These are phyloP conservation scores for Sordariomycetes sp. DNA, from an alignment of 2,329 filamentous ascomycete genomes.

Conservation along the genomic window DNA sequence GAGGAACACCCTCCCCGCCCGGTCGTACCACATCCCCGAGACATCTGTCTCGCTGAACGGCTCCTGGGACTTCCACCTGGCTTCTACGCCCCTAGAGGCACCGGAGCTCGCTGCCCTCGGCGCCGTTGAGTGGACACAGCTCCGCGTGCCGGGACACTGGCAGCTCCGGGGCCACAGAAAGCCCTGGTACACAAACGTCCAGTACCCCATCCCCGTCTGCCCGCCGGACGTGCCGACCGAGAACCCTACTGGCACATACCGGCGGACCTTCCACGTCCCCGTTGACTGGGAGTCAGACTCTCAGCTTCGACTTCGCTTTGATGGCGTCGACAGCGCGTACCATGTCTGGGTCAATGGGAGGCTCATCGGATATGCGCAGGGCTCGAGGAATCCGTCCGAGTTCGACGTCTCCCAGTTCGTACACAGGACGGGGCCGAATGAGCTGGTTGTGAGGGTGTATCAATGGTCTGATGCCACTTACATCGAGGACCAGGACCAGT, in stretches of 20 bases:
- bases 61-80: constrained; percentile 38
- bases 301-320: constrained; percentile 56
- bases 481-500: constrained; percentile 59
- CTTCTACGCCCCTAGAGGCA: constrained; percentile 28
- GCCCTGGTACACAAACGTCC: constrained; percentile 58
- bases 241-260: constrained; percentile 51
- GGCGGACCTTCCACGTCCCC: constrained; percentile 39
- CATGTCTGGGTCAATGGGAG: constrained; percentile 57
- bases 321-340: constrained; percentile 62
- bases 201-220: constrained; percentile 53
- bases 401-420: constrained; percentile 53
- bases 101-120: constrained; percentile 24
- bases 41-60: constrained; percentile 32
- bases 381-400: constrained; percentile 57
- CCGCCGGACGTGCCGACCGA: constrained; percentile 56
- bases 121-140: constrained; percentile 26
- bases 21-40: constrained; percentile 40
- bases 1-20: constrained; percentile 36
- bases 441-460: constrained; percentile 54
- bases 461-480: constrained; percentile 62
- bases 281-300: constrained; percentile 23
- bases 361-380: constrained; percentile 59
- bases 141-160: constrained; percentile 56
- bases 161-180: constrained; percentile 53
- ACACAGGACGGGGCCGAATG: constrained; percentile 29